phyloP scores from a whole-genome alignment of 1,139 yeast species.

The Cylindricascospora bacillispora region DNA sequence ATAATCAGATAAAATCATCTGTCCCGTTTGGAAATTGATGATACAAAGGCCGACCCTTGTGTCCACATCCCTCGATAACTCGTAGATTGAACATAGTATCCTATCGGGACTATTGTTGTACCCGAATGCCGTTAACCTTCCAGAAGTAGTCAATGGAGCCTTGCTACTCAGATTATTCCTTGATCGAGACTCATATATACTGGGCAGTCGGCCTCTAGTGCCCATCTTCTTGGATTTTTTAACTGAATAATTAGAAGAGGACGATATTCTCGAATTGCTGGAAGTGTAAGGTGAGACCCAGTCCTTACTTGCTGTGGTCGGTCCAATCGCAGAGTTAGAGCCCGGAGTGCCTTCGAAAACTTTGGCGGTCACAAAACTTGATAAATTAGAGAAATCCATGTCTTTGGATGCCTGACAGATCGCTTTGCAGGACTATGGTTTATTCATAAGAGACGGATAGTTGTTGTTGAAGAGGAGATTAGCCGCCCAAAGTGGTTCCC shows the following conservation, averaged over 20 bases:
- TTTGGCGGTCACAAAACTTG: slow-evolving; percentile 5
- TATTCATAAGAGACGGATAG: too few relatives aligned
- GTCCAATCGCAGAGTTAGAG: slow-evolving; percentile 1
- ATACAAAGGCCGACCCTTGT: slow-evolving; percentile 30
- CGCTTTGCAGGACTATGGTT: too few relatives aligned
- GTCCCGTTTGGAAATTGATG: slow-evolving; percentile 28
- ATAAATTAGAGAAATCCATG: too few relatives aligned
- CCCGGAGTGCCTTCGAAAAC: slow-evolving; percentile 4
- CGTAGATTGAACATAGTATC: slow-evolving; percentile 26
- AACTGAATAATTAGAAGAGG: not conserved
- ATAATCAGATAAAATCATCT: slow-evolving; percentile 26
- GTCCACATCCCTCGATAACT: slow-evolving; percentile 24
- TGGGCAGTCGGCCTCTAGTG: not conserved
- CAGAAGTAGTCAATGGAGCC: slow-evolving; percentile 1
- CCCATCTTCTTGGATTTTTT: not conserved
- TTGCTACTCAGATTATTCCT: slow-evolving; percentile 1
- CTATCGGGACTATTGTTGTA: slow-evolving; percentile 17
- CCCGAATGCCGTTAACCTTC: slow-evolving; percentile 7
- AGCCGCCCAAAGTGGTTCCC: too few relatives aligned
- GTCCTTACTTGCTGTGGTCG: not conserved
- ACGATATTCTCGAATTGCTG: not conserved
- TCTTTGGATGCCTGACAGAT: too few relatives aligned
- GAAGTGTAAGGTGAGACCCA: not conserved
- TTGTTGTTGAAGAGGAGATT: too few relatives aligned
- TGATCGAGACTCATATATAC: not conserved